A percentile compares a stretch with the other conserved stretches of the same genome.
Conservation (phyloP, 345 rosid species). For the Arabis hirsuta region DNA sequence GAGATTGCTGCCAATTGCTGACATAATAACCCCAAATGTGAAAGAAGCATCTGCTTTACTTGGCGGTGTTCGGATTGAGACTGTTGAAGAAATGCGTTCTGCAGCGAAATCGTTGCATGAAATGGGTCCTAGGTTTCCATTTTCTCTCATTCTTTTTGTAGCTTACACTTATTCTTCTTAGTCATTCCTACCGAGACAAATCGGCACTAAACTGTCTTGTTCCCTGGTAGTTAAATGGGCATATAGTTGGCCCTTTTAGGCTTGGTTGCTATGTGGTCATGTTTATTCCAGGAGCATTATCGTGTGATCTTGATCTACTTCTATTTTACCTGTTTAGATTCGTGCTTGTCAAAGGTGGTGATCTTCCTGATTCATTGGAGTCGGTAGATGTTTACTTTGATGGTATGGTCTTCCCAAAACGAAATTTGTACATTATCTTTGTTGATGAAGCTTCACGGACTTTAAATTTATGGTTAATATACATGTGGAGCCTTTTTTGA, state of each 20-base stretch:
- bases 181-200: neutral
- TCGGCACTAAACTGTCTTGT: neutral
- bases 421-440: neutral
- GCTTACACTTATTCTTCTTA: neutral
- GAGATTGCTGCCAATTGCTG: constrained; percentile 81
- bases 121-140: constrained; percentile 80
- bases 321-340: constrained; percentile 52
- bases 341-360: constrained; percentile 95
- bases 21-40: constrained; percentile 86
- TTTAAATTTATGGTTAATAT: constrained; percentile 8
- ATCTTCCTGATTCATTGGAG: constrained; percentile 81
- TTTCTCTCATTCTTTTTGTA: constrained; percentile 8
- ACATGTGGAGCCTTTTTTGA: constrained; percentile 12
- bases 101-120: constrained; percentile 75
- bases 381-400: constrained; percentile 86
- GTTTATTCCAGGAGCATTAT: neutral
- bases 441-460: neutral
- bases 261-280: constrained; percentile 9
- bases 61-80: constrained; percentile 59
- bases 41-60: constrained; percentile 93
- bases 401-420: constrained; percentile 50
- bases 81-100: constrained; percentile 73
- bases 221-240: neutral
- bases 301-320: constrained; percentile 22
- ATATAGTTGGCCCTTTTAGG: neutral